phyloP scores from a whole-genome alignment of 2,329 filamentous ascomycete genomes.

The Gliomastix tumulicola region DNA sequence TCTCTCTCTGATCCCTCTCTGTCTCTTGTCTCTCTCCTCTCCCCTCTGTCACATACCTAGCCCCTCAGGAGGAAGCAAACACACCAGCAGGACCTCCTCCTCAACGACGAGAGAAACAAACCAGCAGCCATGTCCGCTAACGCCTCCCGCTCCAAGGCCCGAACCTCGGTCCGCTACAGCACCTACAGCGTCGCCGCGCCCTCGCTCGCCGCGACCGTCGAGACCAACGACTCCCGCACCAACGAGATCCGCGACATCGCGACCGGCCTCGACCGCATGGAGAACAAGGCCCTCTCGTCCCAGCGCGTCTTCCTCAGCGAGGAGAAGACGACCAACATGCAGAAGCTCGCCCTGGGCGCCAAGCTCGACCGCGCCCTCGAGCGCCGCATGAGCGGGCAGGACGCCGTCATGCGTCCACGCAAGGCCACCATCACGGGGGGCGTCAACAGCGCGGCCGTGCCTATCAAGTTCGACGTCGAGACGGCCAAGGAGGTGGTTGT shows the following conservation, averaged over 20 bases:
- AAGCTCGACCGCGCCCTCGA: conserved; percentile 86
- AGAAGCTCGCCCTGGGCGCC: conserved; percentile 80
- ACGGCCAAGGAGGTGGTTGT: too few species aligned
- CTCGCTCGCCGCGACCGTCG: conserved; percentile 51
- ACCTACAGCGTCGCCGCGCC: conserved; percentile 53
- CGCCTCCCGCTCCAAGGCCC: conserved; percentile 29
- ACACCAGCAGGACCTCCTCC: background rate
- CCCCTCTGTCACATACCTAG: background rate
- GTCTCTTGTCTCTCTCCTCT: background rate
- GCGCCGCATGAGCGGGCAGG: conserved; percentile 80
- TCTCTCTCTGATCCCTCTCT: conserved; percentile 3
- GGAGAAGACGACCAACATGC: conserved; percentile 75
- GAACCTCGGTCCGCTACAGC: conserved; percentile 50
- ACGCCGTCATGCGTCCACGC: conserved; percentile 70
- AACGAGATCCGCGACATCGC: conserved; percentile 64
- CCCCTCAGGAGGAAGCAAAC: too few species aligned
- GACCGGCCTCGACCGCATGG: conserved; percentile 75
- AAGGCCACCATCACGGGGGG: conserved; percentile 24
- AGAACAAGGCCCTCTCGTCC: conserved; percentile 76
- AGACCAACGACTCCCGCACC: conserved; percentile 45
- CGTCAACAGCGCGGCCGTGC: too few species aligned
- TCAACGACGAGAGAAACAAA: background rate
- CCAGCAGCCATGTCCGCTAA: conserved; percentile 8
- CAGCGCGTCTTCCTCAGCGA: conserved; percentile 68
- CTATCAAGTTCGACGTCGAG: too few species aligned